A percentile compares a stretch with the other conserved stretches of the same genome.
Evolutionary conservation across 2,329 filamentous ascomycete species (phyloP).

Genomic region (Grosmannia serpens): DNA sequence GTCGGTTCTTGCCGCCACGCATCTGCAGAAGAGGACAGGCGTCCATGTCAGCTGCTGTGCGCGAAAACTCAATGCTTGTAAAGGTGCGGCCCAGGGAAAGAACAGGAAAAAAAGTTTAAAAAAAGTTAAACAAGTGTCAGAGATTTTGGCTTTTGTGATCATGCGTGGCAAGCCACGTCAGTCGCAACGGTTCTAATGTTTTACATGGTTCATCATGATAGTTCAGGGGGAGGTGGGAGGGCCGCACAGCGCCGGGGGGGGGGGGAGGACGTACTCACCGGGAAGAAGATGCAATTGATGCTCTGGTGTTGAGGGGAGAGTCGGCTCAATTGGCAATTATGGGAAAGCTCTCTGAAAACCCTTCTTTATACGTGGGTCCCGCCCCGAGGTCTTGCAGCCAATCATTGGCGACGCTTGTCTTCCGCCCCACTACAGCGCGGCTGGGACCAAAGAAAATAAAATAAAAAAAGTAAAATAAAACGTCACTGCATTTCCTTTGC

Average conservation of each 20-base stretch:
- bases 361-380: background rate
- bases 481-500: background rate
- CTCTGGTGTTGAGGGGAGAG: background rate
- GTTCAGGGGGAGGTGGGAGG: background rate
- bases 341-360: background rate
- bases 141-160: constrained; percentile 40
- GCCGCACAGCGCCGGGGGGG: background rate
- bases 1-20: background rate
- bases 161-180: constrained; percentile 38
- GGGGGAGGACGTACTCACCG: background rate
- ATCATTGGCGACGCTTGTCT: background rate
- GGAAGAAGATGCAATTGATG: background rate
- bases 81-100: background rate
- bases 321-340: background rate
- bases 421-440: background rate
- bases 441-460: no score
- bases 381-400: background rate
- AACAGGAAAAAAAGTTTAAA: background rate
- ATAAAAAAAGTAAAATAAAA: background rate
- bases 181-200: constrained; percentile 49
- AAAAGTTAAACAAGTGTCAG: constrained; percentile 12
- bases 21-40: background rate
- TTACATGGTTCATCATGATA: constrained; percentile 37
- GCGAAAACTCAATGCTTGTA: background rate
- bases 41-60: background rate